Base-by-base conservation (phyloP, 192 early-diverging fungal species). In the Coemansia sp. region DNA sequence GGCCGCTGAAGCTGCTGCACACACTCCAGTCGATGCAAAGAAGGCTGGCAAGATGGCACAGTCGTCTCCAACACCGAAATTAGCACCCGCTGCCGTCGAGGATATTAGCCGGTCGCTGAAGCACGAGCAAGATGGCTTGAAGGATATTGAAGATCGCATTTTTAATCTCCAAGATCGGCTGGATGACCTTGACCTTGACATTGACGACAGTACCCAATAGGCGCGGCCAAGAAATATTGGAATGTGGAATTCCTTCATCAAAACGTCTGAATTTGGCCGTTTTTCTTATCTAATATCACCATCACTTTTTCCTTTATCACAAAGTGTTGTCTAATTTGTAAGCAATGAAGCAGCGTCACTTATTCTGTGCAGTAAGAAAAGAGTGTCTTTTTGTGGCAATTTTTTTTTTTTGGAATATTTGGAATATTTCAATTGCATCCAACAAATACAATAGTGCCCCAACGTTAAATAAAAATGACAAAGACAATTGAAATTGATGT, bases 81-180 rank as follows among this genome's bases (percentile, higher is more conserved):
- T 77, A 41, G 46, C 73, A 6, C 57, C 46, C 8, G 63, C 63
- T 15, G 70, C 67, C 5, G 40, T 79, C 65, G 67, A 66, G 5
- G 43, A 43, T 9, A 73, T 79, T 27, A 51, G 71, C 46, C 49
- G 42, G 31, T 68, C 62, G 70, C 47, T 84, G 43, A 74, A 76
- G 13, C 65, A 60, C 4, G 77, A 84, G 65, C 64, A 74, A 33
- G n/a, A 42, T 36, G 46, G 31, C 22, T 41, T 84, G 52, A 54
- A 40, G 22, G 68, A 79, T 42, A 74, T 68, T 9, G 71, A 73
- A 55, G 71, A 76, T 16, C 77, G 77, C 65, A 76, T 84, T 24
- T 34, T 54, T 3, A 71, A 79, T 49, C 64, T 84, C 18, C 68
- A 69, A n/a, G 64, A 66, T 18, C 74, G 68, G 16, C 67, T 84